Base-by-base conservation (phyloP, 768 basidiomycete species). In the Gautieria morchelliformis region DNA sequence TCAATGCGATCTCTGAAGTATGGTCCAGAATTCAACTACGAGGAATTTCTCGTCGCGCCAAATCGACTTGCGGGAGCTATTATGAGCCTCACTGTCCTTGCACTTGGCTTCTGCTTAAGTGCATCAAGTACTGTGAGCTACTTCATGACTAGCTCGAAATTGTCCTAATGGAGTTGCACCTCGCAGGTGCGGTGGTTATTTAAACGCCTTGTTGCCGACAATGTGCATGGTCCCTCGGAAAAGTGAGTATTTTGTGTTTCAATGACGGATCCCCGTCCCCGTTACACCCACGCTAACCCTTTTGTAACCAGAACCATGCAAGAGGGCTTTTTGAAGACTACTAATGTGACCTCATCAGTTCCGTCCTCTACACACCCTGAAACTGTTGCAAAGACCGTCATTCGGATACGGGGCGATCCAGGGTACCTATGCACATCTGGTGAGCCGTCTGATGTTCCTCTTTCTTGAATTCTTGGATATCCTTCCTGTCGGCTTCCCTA, bases 331-430 rank as follows among this genome's bases (percentile, higher is more conserved):
- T 61, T 89, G 58, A 68, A 74, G n/a, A 70, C 79, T 9, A 84
- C 78, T 24, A 95, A 93, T 65, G 71, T 92, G 56, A 87, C 90
- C 0, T 77, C 75, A 1, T 82, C 87, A 3, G 72, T 77, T 11
- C 71, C 79, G 1, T 64, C 71, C 10, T 71, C 76, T 2, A 60
- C 64, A 35, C 67, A 64, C 9, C 57, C 69, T 41, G 67, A 70
- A 39, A 64, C 80, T 15, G 67, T 81, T 45, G 83, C 84, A 27
- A 78, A 84, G 63, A 83, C 82, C 6, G 75, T 74, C 5, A 73
- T 91, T 60, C 77, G 73, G 49, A 85, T 82, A 1, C 70, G 79
- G 35, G 89, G 89, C 8, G 92, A 93, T 65, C 88, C 92, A 7
- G 87, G 89, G 4, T 90, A 89, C 68, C 64, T 71, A 3, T 70